Evolutionary conservation across 1,284 basidiomycete genomes (phyloP).

Genomic region (Sporisorium sorghi): DNA sequence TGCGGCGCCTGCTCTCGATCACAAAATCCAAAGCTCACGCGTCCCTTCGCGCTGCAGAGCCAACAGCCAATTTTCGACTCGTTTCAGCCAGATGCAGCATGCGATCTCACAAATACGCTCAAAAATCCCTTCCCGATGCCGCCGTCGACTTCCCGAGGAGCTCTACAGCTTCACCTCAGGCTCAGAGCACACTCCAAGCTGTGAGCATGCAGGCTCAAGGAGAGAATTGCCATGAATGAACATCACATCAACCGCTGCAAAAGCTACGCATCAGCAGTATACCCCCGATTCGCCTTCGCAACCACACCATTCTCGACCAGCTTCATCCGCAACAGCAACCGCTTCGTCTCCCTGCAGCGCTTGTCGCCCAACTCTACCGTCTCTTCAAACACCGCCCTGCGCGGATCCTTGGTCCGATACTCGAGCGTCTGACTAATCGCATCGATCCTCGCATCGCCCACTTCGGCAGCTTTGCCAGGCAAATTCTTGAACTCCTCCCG

Average conservation of each 20-base stretch:
- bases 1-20: conserved; percentile 23
- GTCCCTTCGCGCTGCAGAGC: conserved; percentile 14
- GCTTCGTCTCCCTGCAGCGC: conserved; percentile 79
- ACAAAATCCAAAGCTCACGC: conserved; percentile 40
- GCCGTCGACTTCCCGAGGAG: too few relatives aligned
- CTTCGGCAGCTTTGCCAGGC: conserved; percentile 80
- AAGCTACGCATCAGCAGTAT: conserved; percentile 22
- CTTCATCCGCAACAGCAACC: conserved; percentile 80
- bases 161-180: too few relatives aligned
- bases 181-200: too few relatives aligned
- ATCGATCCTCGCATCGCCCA: conserved; percentile 80
- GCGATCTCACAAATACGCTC: conserved; percentile 8
- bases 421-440: conserved; percentile 75
- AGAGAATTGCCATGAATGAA: not conserved
- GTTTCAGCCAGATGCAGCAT: not conserved
- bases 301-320: conserved; percentile 72
- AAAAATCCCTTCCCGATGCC: too few relatives aligned
- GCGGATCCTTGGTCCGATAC: conserved; percentile 79
- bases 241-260: too few relatives aligned
- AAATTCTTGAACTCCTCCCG: conserved; percentile 79
- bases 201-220: too few relatives aligned
- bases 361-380: conserved; percentile 79
- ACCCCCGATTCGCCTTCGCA: conserved; percentile 21
- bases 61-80: conserved; percentile 1
- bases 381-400: conserved; percentile 78